Evolutionary conservation across 768 basidiomycete species (phyloP).

Genomic region (Suillus bovinus): DNA sequence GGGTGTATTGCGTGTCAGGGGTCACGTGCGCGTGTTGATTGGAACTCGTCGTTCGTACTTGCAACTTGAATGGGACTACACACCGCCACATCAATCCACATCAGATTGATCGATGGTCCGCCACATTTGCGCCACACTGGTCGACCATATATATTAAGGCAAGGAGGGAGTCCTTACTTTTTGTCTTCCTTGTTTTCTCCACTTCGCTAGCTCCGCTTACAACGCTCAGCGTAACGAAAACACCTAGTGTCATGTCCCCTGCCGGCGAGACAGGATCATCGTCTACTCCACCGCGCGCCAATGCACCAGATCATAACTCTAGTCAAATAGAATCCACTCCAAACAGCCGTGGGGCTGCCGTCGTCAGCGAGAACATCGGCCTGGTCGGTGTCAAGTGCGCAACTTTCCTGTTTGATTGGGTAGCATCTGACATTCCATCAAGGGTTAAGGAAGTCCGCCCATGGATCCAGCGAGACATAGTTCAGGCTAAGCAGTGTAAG

Average conservation of each 20-base stretch:
- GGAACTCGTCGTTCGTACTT: too few species aligned
- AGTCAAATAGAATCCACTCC: neutral
- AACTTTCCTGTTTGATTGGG: neutral
- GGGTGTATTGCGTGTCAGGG: too few species aligned
- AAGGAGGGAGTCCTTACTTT: neutral
- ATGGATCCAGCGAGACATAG: too few species aligned
- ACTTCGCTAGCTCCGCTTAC: too few species aligned
- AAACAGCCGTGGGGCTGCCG: neutral
- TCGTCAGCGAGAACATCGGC: neutral
- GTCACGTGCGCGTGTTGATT: neutral
- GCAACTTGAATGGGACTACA: too few species aligned
- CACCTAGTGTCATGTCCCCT: neutral
- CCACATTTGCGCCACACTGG: neutral
- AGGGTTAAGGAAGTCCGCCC: too few species aligned
- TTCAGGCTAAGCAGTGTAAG: too few species aligned
- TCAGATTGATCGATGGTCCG: neutral
- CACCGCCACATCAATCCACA: neutral
- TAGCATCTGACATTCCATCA: neutral
- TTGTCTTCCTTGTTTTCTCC: neutral
- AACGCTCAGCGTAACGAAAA: neutral
- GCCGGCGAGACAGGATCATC: neutral
- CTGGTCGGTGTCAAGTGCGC: neutral
- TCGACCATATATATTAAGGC: neutral
- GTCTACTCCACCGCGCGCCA: neutral
- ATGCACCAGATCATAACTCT: neutral